phyloP scores from a whole-genome alignment of 2,329 filamentous ascomycete genomes.

The Fusarium neocosmosporiellum region DNA sequence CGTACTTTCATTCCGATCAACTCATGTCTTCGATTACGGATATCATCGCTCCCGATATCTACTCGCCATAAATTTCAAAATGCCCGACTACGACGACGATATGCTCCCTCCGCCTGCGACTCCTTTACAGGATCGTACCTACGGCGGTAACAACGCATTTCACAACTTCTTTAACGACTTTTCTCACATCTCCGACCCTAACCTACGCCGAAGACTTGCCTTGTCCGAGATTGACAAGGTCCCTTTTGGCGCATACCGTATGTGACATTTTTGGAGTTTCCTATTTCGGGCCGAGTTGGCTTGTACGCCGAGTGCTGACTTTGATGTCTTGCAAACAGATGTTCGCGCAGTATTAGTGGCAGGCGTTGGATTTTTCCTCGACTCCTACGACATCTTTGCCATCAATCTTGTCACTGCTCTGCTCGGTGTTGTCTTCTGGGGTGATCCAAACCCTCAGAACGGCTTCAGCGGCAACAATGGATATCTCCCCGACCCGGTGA shows the following conservation, averaged over 20 bases:
- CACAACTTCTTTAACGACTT: conserved; percentile 81
- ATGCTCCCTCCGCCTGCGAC: conserved; percentile 57
- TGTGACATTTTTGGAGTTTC: conserved; percentile 26
- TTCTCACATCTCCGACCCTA: conserved; percentile 75
- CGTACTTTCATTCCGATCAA: conserved; percentile 20
- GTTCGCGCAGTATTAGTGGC: conserved; percentile 79
- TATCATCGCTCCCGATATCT: conserved; percentile 36
- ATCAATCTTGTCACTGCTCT: conserved; percentile 79
- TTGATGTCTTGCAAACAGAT: conserved; percentile 51
- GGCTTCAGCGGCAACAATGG: conserved; percentile 66
- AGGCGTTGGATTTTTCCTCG: conserved; percentile 85
- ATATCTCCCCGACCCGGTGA: conserved; percentile 70
- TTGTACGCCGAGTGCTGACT: conserved; percentile 13
- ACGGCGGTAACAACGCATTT: conserved; percentile 75
- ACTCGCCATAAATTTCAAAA: conserved; percentile 40
- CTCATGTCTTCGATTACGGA: conserved; percentile 44
- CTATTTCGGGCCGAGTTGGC: not conserved
- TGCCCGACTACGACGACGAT: conserved; percentile 49
- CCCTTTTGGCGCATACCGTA: conserved; percentile 77
- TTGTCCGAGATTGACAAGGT: conserved; percentile 85
- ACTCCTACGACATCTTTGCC: conserved; percentile 85
- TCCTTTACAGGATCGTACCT: conserved; percentile 55
- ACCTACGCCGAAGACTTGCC: conserved; percentile 78
- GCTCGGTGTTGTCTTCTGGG: conserved; percentile 82
- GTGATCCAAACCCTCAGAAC: conserved; percentile 54